Percentiles rank a stretch among this genome's conserved stretches.
These are phyloP conservation scores for Pelargonium cotyledonis DNA, from an alignment of 441 rosid genomes.

Conservation along the genomic window DNA sequence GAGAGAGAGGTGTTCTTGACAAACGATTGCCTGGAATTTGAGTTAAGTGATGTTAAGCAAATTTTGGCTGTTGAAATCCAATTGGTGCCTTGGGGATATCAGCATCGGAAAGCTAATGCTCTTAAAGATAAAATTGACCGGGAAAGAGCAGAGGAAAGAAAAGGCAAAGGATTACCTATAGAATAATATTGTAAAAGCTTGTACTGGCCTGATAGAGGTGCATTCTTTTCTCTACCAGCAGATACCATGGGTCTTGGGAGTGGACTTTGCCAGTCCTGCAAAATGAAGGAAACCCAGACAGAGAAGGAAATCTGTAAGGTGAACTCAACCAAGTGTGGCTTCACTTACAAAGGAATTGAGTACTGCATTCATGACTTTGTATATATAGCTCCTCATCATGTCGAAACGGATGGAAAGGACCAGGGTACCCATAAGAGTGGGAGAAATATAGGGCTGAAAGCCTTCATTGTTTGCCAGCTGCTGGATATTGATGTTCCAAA, in stretches of 20 bases:
- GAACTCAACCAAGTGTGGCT: not conserved
- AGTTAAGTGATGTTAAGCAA: constrained; percentile 48
- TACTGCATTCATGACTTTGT: constrained; percentile 16
- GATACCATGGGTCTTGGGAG: constrained; percentile 20
- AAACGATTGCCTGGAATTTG: constrained; percentile 45
- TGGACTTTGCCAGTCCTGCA: constrained; percentile 21
- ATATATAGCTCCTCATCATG: constrained; percentile 13
- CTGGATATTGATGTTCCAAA: constrained; percentile 23
- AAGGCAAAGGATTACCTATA: constrained; percentile 9
- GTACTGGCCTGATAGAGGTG: constrained; percentile 19
- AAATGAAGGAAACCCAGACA: constrained; percentile 14
- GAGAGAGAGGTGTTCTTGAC: constrained; percentile 71
- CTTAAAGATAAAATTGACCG: constrained; percentile 13
- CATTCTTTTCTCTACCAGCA: constrained; percentile 18
- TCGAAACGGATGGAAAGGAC: constrained; percentile 7
- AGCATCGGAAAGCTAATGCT: constrained; percentile 31
- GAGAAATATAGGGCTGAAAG: constrained; percentile 29
- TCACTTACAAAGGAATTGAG: constrained; percentile 12
- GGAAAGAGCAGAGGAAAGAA: constrained; percentile 11
- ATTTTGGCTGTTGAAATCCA: constrained; percentile 38
- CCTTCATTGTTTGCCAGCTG: constrained; percentile 29
- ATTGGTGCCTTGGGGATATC: constrained; percentile 67
- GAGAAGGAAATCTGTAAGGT: constrained; percentile 9
- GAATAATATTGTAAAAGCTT: constrained; percentile 20
- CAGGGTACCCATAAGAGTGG: constrained; percentile 27